Evolutionary conservation across 2,329 filamentous ascomycete species (phyloP).

Genomic region (Neobulgaria alba): DNA sequence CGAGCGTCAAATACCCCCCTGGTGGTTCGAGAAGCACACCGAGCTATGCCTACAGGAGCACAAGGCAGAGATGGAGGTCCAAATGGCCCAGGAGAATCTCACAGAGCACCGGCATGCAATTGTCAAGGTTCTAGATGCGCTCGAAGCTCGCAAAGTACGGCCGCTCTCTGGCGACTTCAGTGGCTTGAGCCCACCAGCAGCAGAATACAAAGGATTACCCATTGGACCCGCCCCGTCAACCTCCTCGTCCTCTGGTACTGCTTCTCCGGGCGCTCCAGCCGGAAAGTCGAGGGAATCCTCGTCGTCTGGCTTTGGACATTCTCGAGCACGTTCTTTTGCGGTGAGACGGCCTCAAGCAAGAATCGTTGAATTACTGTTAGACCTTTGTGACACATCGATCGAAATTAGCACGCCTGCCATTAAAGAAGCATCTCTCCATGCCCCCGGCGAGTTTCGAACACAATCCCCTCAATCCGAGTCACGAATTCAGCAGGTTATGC

Average conservation of each 20-base stretch:
- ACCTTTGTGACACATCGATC: slow-evolving; percentile 89
- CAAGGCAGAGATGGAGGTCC: slow-evolving; percentile 93
- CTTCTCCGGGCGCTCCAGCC: slow-evolving; percentile 62
- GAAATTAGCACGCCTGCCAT: slow-evolving; percentile 92
- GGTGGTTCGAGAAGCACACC: slow-evolving; percentile 99
- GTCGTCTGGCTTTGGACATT: slow-evolving; percentile 63
- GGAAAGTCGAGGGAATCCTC: slow-evolving; percentile 63
- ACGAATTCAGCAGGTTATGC: slow-evolving; percentile 83
- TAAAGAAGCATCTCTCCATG: slow-evolving; percentile 66
- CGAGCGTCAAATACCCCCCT: slow-evolving; percentile 91
- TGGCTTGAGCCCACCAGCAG: slow-evolving; percentile 36
- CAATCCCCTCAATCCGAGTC: slow-evolving; percentile 95
- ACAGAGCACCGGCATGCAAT: slow-evolving; percentile 90
- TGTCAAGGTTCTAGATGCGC: slow-evolving; percentile 86
- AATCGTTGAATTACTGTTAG: slow-evolving; percentile 89
- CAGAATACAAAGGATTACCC: slow-evolving; percentile 80
- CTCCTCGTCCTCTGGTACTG: slow-evolving; percentile 61
- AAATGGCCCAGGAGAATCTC: slow-evolving; percentile 86
- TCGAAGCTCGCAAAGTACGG: slow-evolving; percentile 70
- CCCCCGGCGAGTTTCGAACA: slow-evolving; percentile 72
- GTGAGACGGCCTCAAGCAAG: slow-evolving; percentile 81
- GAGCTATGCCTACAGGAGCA: slow-evolving; percentile 95
- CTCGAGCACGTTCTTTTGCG: slow-evolving; percentile 79
- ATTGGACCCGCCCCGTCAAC: slow-evolving; percentile 65
- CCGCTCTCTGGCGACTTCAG: slow-evolving; percentile 46